Conservation (phyloP, 1,284 basidiomycete species). For the Fomitiporia mediterranea region DNA sequence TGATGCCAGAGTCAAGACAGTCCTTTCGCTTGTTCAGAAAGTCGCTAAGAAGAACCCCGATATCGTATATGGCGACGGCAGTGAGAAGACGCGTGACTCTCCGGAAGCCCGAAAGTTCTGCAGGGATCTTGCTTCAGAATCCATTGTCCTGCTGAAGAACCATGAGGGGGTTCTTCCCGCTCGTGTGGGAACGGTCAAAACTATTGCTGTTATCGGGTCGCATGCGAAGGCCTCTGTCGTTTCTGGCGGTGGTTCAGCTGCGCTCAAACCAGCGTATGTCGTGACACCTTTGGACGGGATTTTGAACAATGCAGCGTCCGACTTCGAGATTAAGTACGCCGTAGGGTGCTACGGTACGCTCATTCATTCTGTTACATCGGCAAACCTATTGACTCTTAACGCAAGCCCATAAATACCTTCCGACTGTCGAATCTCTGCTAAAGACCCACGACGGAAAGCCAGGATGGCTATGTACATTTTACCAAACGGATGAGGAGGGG, state of each 20-base stretch:
- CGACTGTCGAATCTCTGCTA: constrained; percentile 53
- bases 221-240: constrained; percentile 43
- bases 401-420: constrained; percentile 59
- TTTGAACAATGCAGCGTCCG: constrained; percentile 40
- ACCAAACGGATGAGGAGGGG: constrained; percentile 46
- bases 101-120: constrained; percentile 51
- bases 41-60: constrained; percentile 54
- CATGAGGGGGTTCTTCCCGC: constrained; percentile 43
- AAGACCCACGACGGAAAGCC: constrained; percentile 44
- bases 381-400: constrained; percentile 2
- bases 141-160: constrained; percentile 72
- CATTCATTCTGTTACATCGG: constrained; percentile 1
- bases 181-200: constrained; percentile 28
- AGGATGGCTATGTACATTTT: constrained; percentile 62
- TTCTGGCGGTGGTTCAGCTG: constrained; percentile 47
- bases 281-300: constrained; percentile 57
- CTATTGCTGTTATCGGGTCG: constrained; percentile 42
- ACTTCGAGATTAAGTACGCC: constrained; percentile 43
- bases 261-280: constrained; percentile 42
- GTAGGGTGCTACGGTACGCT: constrained; percentile 57
- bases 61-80: constrained; percentile 60
- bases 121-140: constrained; percentile 54
- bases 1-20: constrained; percentile 49
- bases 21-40: constrained; percentile 56
- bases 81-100: constrained; percentile 54